These are phyloP conservation scores for Solanum paucissectum DNA, from an alignment of 257 asterid genomes.

Conservation along the genomic window DNA sequence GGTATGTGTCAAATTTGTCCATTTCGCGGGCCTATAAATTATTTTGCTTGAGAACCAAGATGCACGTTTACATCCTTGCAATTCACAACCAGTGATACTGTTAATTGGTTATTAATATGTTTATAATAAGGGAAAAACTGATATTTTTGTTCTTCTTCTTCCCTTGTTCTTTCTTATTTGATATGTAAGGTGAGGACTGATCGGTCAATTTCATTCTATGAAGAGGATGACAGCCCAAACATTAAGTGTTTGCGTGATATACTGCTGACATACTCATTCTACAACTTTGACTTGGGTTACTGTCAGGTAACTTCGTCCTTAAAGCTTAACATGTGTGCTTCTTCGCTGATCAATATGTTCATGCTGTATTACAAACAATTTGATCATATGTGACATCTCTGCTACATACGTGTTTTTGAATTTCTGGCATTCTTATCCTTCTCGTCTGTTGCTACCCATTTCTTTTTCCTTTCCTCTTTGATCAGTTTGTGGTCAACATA, in stretches of 20 bases:
- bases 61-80: not conserved
- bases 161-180: not conserved
- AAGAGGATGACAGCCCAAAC: constrained; percentile 91
- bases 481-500: not conserved
- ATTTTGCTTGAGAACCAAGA: not conserved
- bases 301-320: constrained; percentile 61
- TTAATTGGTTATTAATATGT: not conserved
- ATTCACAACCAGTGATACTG: not conserved
- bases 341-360: not conserved
- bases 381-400: not conserved
- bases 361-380: not conserved
- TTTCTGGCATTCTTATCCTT: not conserved
- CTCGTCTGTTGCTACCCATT: not conserved
- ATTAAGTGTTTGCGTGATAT: constrained; percentile 78
- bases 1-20: constrained; percentile 35
- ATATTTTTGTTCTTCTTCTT: not conserved
- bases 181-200: constrained; percentile 89
- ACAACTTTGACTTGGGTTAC: constrained; percentile 97
- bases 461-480: not conserved
- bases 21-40: not conserved
- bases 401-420: not conserved
- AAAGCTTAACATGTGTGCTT: not conserved
- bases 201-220: constrained; percentile 70
- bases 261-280: constrained; percentile 90
- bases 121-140: not conserved